Percentiles rank a stretch among this genome's conserved stretches.
Evolutionary conservation across 495 filamentous ascomycete genomes (phyloP).

Genomic region (Bryoglossum gracile): DNA sequence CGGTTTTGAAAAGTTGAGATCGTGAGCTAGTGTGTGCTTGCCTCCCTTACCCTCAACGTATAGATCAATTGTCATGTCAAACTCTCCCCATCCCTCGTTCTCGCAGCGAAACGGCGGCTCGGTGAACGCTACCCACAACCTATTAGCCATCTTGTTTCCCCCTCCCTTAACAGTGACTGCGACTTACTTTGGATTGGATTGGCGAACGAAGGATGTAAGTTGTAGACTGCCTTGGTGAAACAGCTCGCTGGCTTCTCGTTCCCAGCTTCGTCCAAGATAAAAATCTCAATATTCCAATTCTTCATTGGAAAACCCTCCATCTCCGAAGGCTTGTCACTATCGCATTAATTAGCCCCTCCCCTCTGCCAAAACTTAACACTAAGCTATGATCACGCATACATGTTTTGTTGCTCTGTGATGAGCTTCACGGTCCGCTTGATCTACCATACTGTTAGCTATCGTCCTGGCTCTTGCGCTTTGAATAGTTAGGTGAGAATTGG

Average conservation of each 20-base stretch:
- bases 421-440: conserved; percentile 85
- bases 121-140: conserved; percentile 78
- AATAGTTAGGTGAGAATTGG: conserved; percentile 64
- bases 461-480: conserved; percentile 10
- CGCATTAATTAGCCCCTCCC: background rate
- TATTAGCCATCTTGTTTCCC: background rate
- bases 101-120: conserved; percentile 80
- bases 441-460: conserved; percentile 32
- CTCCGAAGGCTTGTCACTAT: conserved; percentile 59
- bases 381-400: conserved; percentile 27
- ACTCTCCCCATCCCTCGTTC: conserved; percentile 98
- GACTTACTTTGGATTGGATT: conserved; percentile 72
- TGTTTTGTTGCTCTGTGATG: conserved; percentile 80
- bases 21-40: conserved; percentile 72
- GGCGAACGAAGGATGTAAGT: conserved; percentile 87
- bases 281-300: conserved; percentile 58
- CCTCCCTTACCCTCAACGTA: conserved; percentile 78
- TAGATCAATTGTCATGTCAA: conserved; percentile 85
- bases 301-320: conserved; percentile 90
- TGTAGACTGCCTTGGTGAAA: conserved; percentile 89
- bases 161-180: background rate
- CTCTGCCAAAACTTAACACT: conserved; percentile 3
- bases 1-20: conserved; percentile 80
- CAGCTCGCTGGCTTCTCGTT: conserved; percentile 67
- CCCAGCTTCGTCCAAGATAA: conserved; percentile 52